These are phyloP conservation scores for Botryosphaeria agaves DNA, from an alignment of 2,329 filamentous ascomycete genomes.

Conservation along the genomic window DNA sequence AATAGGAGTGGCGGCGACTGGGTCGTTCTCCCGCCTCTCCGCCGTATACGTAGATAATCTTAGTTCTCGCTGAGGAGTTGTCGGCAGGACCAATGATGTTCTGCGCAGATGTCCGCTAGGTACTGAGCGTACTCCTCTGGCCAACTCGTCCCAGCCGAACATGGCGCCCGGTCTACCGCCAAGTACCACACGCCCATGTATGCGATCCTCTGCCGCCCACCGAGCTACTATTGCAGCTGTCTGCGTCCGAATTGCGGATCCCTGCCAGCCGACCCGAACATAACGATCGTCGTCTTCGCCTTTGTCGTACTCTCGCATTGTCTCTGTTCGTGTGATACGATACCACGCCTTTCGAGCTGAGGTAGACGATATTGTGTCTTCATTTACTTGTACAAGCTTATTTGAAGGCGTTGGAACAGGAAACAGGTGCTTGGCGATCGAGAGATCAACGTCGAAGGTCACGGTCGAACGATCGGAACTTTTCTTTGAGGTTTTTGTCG, in stretches of 20 bases:
- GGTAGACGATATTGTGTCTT: not conserved
- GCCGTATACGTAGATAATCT: too few relatives aligned
- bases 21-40: not conserved
- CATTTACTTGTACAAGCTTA: not conserved
- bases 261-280: not conserved
- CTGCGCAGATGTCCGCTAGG: not conserved
- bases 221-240: not conserved
- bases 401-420: not conserved
- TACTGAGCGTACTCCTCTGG: not conserved
- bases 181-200: not conserved
- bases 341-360: not conserved
- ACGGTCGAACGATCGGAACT: too few relatives aligned
- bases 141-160: not conserved
- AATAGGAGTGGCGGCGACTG: not conserved
- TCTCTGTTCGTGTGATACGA: not conserved
- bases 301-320: not conserved
- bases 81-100: not conserved
- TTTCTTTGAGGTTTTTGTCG: too few relatives aligned
- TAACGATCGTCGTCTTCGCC: not conserved
- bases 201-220: not conserved
- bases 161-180: not conserved
- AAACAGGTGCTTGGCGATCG: not conserved
- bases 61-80: too few relatives aligned
- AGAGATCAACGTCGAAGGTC: not conserved
- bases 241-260: not conserved